phyloP scores from a whole-genome alignment of 768 basidiomycete genomes.

The Lentinula raphanica region DNA sequence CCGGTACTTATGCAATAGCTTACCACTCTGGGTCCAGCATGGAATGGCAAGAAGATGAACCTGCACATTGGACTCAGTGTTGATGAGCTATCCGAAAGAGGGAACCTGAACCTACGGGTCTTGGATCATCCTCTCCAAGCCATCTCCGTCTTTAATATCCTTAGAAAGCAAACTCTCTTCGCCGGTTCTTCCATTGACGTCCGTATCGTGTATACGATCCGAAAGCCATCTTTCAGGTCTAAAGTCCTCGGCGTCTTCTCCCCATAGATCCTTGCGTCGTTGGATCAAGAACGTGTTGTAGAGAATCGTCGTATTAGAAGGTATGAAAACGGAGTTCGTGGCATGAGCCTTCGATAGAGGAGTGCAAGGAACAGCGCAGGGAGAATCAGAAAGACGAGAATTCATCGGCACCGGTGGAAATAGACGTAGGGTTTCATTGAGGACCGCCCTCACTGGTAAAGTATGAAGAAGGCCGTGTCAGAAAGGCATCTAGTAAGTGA shows the following conservation, averaged over 20 bases:
- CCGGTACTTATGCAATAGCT: not conserved
- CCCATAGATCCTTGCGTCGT: not conserved
- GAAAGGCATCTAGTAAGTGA: not conserved
- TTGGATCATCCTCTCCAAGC: not conserved
- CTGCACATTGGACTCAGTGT: not conserved
- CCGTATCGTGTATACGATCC: slow-evolving; percentile 9
- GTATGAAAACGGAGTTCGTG: not conserved
- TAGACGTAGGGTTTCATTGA: slow-evolving; percentile 26
- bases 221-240: not conserved
- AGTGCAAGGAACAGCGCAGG: not conserved
- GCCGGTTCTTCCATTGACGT: not conserved
- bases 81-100: slow-evolving; percentile 11
- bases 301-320: not conserved
- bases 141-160: not conserved
- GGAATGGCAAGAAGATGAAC: slow-evolving; percentile 40
- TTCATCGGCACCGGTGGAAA: slow-evolving; percentile 8
- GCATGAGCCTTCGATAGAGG: not conserved
- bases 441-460: slow-evolving; percentile 40
- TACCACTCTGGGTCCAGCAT: slow-evolving; percentile 33
- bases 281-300: not conserved
- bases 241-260: not conserved
- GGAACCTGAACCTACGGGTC: slow-evolving; percentile 26
- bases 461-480: not conserved
- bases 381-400: not conserved
- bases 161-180: not conserved